A percentile compares a stretch with the other conserved stretches of the same genome.
These are phyloP conservation scores for Sophora flavescens DNA, from an alignment of 306 rosid species.

Conservation along the genomic window DNA sequence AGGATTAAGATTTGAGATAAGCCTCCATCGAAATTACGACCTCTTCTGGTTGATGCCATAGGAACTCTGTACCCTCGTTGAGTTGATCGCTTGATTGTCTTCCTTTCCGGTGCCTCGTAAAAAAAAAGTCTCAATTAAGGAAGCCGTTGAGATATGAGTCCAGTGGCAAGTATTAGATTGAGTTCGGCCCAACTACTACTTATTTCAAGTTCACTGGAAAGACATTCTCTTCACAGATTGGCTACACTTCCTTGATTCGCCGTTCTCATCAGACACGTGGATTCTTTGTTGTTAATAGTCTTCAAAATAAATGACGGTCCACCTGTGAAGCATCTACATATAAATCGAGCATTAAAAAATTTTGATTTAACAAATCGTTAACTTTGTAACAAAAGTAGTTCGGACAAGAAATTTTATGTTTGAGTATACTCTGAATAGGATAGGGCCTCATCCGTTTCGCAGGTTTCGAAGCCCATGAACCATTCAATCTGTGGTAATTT, in stretches of 20 bases:
- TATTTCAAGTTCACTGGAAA: too few relatives aligned
- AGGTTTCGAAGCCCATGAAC: neutral
- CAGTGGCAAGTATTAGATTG: neutral
- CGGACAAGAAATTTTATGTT: neutral
- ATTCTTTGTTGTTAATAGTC: too few relatives aligned
- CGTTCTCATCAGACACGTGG: too few relatives aligned
- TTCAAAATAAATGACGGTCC: neutral
- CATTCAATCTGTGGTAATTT: slow-evolving; percentile 6
- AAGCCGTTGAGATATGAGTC: neutral
- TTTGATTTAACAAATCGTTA: neutral
- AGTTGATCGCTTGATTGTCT: too few relatives aligned
- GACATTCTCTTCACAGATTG: too few relatives aligned
- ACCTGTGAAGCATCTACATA: neutral
- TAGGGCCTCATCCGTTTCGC: slow-evolving; percentile 24
- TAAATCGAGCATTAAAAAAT: neutral
- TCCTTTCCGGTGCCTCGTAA: too few relatives aligned
- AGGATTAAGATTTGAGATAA: too few relatives aligned
- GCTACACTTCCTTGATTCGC: too few relatives aligned
- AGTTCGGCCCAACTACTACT: neutral
- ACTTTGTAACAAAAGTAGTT: neutral
- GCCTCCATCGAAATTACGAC: too few relatives aligned
- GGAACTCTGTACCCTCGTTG: too few relatives aligned
- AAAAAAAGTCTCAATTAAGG: neutral
- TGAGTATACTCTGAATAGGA: neutral
- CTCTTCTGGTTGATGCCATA: too few relatives aligned